phyloP scores from a whole-genome alignment of 2,329 filamentous ascomycete species.

The Claviceps purpurea region DNA sequence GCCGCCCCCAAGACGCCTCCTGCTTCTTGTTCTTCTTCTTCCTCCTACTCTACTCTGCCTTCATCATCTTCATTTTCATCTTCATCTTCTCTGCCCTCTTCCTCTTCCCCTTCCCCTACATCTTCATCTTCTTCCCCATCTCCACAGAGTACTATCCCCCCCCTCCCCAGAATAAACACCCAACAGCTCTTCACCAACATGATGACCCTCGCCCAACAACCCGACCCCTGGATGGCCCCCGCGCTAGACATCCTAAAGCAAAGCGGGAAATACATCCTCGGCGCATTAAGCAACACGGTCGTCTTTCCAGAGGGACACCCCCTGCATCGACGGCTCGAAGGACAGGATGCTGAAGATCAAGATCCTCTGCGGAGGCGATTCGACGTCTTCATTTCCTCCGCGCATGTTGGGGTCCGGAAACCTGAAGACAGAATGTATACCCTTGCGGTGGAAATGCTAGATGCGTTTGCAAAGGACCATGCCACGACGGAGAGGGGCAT shows the following conservation, averaged over 20 bases:
- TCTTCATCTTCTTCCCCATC: neutral
- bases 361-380: conserved; percentile 56
- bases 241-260: conserved; percentile 57
- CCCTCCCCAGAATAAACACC: conserved; percentile 60
- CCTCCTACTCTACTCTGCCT: too few species aligned
- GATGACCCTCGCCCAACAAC: conserved; percentile 59
- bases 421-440: conserved; percentile 74
- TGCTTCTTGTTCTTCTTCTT: too few species aligned
- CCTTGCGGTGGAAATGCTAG: conserved; percentile 53
- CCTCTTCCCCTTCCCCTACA: too few species aligned
- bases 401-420: conserved; percentile 78
- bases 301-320: conserved; percentile 67
- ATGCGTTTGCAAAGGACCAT: conserved; percentile 46
- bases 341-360: conserved; percentile 36
- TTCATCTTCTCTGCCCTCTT: too few species aligned
- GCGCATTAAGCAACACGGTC: conserved; percentile 80
- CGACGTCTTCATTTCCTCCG: conserved; percentile 77
- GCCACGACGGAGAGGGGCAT: conserved; percentile 24
- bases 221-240: conserved; percentile 82
- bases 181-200: conserved; percentile 79
- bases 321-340: conserved; percentile 32
- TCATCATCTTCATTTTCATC: too few species aligned
- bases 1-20: conserved; percentile 11
- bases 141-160: conserved; percentile 34
- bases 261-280: conserved; percentile 56